Evolutionary conservation across 2,329 filamentous ascomycete genomes (phyloP).

Genomic region (Xylaria polymorpha): DNA sequence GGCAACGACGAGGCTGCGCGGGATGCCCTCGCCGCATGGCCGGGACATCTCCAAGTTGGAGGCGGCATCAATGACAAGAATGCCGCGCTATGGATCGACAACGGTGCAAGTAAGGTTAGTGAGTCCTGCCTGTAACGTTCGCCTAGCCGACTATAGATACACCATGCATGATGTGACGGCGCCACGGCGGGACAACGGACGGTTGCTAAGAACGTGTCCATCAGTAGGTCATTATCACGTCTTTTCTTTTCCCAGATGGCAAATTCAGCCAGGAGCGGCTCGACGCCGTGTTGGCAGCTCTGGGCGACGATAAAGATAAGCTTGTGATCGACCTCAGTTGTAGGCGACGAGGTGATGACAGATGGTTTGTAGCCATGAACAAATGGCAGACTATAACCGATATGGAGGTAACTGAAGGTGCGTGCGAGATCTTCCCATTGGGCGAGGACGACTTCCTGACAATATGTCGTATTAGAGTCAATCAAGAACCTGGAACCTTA

Average conservation of each 20-base stretch:
- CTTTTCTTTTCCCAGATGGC: slow-evolving; percentile 88
- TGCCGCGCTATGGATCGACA: slow-evolving; percentile 85
- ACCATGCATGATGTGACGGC: too few species aligned
- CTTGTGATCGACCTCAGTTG: slow-evolving; percentile 97
- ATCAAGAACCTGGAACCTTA: slow-evolving; percentile 86
- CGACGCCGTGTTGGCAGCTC: slow-evolving; percentile 75
- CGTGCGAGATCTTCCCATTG: slow-evolving; percentile 29
- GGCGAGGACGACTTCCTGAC: slow-evolving; percentile 5
- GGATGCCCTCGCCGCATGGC: slow-evolving; percentile 83
- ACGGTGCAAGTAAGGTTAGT: slow-evolving; percentile 86
- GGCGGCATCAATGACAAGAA: slow-evolving; percentile 93
- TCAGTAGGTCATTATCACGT: slow-evolving; percentile 92
- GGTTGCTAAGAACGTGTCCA: slow-evolving; percentile 23
- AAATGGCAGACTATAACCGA: slow-evolving; percentile 99
- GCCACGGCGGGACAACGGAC: neutral
- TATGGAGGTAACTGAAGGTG: slow-evolving; percentile 91
- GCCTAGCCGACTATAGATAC: neutral
- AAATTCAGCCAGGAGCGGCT: slow-evolving; percentile 83
- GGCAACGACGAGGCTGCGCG: slow-evolving; percentile 84
- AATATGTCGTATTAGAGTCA: slow-evolving; percentile 66
- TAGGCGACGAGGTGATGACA: slow-evolving; percentile 74
- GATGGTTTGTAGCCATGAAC: slow-evolving; percentile 98
- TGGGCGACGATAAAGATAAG: slow-evolving; percentile 80
- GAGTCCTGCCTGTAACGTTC: neutral
- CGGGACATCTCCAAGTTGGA: slow-evolving; percentile 83